Percentiles rank a stretch among this genome's conserved stretches.
Conservation (phyloP, 257 asterid species). For the Echites panduratus region DNA sequence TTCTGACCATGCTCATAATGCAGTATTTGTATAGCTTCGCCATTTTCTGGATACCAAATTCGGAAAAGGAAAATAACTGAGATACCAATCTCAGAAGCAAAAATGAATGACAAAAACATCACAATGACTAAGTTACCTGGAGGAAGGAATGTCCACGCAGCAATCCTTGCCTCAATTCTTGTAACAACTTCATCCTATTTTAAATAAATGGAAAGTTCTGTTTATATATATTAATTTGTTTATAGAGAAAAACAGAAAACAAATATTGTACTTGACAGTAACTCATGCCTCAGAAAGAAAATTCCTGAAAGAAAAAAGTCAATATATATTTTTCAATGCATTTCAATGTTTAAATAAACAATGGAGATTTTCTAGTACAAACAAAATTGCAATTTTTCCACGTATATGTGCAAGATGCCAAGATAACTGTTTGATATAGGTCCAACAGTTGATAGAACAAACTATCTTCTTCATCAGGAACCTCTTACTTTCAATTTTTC, state of each 20-base stretch:
- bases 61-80: neutral
- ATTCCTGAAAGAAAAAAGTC: neutral
- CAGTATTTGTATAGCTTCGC: conserved; percentile 79
- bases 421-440: neutral
- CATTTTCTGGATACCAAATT: conserved; percentile 49
- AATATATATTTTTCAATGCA: neutral
- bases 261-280: too few relatives aligned
- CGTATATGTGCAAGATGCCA: neutral
- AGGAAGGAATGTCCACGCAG: conserved; percentile 95
- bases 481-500: neutral
- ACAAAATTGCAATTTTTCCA: neutral
- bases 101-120: neutral
- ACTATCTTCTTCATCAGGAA: neutral
- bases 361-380: neutral
- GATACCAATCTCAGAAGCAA: neutral
- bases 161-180: conserved; percentile 59
- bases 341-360: neutral
- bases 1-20: conserved; percentile 83
- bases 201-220: neutral
- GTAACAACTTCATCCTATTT: conserved; percentile 65
- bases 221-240: neutral
- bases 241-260: neutral
- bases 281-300: neutral
- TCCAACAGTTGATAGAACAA: neutral
- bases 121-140: conserved; percentile 38